These are phyloP conservation scores for Schwanniomyces occidentalis DNA, from an alignment of 805 yeast species.

Conservation along the genomic window DNA sequence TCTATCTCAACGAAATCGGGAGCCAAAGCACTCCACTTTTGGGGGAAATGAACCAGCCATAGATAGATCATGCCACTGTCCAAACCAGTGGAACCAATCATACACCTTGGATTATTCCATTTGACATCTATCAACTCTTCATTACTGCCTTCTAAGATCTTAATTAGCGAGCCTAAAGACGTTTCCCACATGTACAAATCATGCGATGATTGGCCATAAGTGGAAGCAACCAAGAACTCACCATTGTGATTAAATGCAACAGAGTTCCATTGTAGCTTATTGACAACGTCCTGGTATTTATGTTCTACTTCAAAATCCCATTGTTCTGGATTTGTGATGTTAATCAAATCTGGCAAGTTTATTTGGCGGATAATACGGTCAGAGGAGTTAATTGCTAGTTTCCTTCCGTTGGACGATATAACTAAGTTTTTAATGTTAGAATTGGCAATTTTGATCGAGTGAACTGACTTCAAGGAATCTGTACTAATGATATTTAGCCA, in stretches of 20 bases:
- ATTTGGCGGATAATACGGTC: slow-evolving; percentile 74
- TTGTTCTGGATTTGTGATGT: slow-evolving; percentile 26
- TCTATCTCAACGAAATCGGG: slow-evolving; percentile 96
- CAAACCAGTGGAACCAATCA: slow-evolving; percentile 78
- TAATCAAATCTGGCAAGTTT: slow-evolving; percentile 45
- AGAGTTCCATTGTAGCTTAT: slow-evolving; percentile 84
- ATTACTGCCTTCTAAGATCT: slow-evolving; percentile 86
- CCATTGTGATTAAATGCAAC: slow-evolving; percentile 70
- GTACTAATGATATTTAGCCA: slow-evolving; percentile 55
- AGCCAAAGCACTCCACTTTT: slow-evolving; percentile 94
- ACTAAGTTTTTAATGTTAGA: slow-evolving; percentile 71
- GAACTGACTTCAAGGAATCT: slow-evolving; percentile 34
- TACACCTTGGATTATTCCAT: slow-evolving; percentile 78
- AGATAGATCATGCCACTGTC: slow-evolving; percentile 81
- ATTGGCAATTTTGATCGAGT: slow-evolving; percentile 57
- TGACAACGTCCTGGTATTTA: slow-evolving; percentile 87
- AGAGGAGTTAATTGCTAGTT: slow-evolving; percentile 72
- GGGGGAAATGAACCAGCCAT: slow-evolving; percentile 83
- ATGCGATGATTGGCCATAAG: slow-evolving; percentile 80
- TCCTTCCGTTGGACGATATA: slow-evolving; percentile 57
- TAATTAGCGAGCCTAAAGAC: slow-evolving; percentile 78
- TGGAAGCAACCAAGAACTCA: slow-evolving; percentile 86
- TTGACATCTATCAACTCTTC: slow-evolving; percentile 85
- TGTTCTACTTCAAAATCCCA: slow-evolving; percentile 70
- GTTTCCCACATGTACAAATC: slow-evolving; percentile 95